phyloP scores from a whole-genome alignment of 2,329 filamentous ascomycete species.

The Arthrinium phaeospermum region DNA sequence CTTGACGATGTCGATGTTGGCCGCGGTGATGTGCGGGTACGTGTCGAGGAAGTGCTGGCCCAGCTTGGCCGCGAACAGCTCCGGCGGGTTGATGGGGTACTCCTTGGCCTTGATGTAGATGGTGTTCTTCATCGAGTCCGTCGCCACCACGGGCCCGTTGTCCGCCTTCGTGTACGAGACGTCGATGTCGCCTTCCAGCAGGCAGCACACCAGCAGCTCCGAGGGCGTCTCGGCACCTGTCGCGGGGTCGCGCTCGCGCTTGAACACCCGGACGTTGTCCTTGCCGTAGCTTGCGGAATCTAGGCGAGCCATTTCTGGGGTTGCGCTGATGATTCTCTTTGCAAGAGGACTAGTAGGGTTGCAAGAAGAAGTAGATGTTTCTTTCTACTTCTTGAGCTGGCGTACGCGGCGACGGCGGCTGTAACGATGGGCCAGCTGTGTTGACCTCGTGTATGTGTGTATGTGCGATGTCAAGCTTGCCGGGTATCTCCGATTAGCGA shows the following conservation, averaged over 20 bases:
- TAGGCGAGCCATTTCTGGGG: conserved; percentile 56
- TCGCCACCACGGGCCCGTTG: conserved; percentile 94
- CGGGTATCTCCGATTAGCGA: conserved; percentile 4
- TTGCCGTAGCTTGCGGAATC: conserved; percentile 81
- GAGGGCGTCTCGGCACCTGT: conserved; percentile 83
- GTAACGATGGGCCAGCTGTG: neutral
- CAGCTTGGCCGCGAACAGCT: conserved; percentile 86
- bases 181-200: conserved; percentile 92
- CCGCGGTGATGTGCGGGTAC: conserved; percentile 86
- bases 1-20: conserved; percentile 80
- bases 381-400: neutral
- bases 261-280: conserved; percentile 98
- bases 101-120: conserved; percentile 95
- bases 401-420: neutral
- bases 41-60: conserved; percentile 87
- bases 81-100: conserved; percentile 88
- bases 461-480: conserved; percentile 6
- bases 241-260: conserved; percentile 81
- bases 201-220: conserved; percentile 92
- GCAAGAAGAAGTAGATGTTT: neutral
- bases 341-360: neutral
- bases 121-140: conserved; percentile 98
- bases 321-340: neutral
- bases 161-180: conserved; percentile 89
- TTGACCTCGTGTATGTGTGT: neutral